Conservation (phyloP, 176 grass and related monocot genomes). For the Carex littledalei region DNA sequence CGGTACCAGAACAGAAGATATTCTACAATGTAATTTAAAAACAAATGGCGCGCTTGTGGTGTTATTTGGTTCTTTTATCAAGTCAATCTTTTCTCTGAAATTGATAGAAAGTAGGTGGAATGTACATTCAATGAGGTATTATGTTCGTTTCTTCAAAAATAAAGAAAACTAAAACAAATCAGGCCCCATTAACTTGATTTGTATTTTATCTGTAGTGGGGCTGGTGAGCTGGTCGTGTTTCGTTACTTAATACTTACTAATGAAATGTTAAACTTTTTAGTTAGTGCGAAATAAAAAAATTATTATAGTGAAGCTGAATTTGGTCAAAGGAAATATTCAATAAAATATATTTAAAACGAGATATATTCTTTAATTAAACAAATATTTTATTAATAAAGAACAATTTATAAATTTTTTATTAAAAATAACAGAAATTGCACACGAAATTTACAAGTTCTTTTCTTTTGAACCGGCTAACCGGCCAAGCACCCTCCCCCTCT, state of each 20-base stretch:
- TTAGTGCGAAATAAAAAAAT: too few relatives aligned
- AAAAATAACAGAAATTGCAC: too few relatives aligned
- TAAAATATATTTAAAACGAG: too few relatives aligned
- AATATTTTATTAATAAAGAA: too few relatives aligned
- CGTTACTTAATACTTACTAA: neutral
- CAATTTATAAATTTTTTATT: too few relatives aligned
- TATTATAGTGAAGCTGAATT: too few relatives aligned
- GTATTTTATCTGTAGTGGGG: neutral
- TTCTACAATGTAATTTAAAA: neutral
- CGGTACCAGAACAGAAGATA: neutral
- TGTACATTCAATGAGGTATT: conserved; percentile 8
- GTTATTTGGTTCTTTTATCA: neutral
- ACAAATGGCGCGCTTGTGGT: conserved; percentile 4
- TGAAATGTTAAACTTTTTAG: neutral
- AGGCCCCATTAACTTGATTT: neutral
- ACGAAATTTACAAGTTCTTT: too few relatives aligned
- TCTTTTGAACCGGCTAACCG: too few relatives aligned
- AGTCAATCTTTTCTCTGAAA: neutral
- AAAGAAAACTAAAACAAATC: neutral
- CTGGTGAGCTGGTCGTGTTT: neutral
- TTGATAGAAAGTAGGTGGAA: conserved; percentile 20
- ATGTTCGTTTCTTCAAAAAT: neutral
- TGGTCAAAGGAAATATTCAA: too few relatives aligned
- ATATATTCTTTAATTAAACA: too few relatives aligned
- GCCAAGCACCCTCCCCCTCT: too few relatives aligned